Base-by-base conservation (phyloP, 169 alveolate genomes). In the Blepharisma undulans region DNA sequence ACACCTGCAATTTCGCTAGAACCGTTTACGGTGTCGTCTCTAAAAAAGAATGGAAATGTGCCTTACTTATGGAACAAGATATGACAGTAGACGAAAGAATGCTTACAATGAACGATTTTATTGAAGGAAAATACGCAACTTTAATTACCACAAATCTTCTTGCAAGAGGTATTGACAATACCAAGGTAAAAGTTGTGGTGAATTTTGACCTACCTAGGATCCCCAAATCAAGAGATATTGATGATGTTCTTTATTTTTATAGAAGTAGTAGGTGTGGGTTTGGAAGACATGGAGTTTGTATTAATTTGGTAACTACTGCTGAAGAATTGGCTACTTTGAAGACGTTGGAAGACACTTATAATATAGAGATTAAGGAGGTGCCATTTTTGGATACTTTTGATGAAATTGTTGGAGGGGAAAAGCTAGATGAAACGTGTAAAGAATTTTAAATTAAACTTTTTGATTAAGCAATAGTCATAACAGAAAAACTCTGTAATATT, bases 251-350 rank as follows among this genome's bases (percentile, higher is more conserved):
- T 72, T 97, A 95, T 89, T 77, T 97, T 48, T 98, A 97, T 89
- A 94, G 99, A 88, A 94, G 97, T 59, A 98, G 98, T 34, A 95
- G 99, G 76, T 96, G 98, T 14, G 95, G 99, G 84, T 97, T 97
- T 59, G 98, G 98, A 66, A 92, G 92, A 34, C 92, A 92, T 82
- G 98, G 98, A 48, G 93, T 94, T 59, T 98, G 97, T 22, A 84
- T 96, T 27, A 92, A 16, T 59, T 36, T 84, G 22, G 89, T 84
- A 10, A 25, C 80, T 16, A 78, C 29, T 78, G 86, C 21, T 21
- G 61, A 78, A 21, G 86, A 78, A n/a, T 21, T 78, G 25, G 60
- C 29, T 29, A 33, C 33, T 60, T 60, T 82, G 36, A 34, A 21
- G 78, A 34, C 78, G 1, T 5, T 82, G 2, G 61, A 48, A 6